phyloP scores from a whole-genome alignment of 768 basidiomycete species.

The Galerina sulciceps region DNA sequence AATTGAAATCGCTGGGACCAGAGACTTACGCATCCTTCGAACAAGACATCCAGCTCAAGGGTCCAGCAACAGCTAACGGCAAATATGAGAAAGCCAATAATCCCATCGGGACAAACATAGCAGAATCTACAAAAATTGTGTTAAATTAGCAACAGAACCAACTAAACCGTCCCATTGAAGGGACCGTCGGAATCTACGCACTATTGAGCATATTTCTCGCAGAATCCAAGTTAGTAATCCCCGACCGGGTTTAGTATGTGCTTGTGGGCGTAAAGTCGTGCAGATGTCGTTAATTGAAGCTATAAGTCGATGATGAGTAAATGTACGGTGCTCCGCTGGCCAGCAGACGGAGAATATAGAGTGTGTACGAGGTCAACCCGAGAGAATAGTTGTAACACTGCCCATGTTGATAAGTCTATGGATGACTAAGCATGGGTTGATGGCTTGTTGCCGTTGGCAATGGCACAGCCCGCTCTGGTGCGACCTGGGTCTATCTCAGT shows the following conservation, averaged over 20 bases:
- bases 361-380: slow-evolving; percentile 29
- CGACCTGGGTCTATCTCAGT: no score
- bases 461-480: no score
- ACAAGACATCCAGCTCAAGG: slow-evolving; percentile 26
- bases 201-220: slow-evolving; percentile 15
- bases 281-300: slow-evolving; percentile 11
- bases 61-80: slow-evolving; percentile 25
- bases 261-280: slow-evolving; percentile 12
- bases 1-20: not conserved
- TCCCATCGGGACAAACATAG: slow-evolving; percentile 16
- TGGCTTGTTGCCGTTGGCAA: not conserved
- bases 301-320: not conserved
- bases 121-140: slow-evolving; percentile 16
- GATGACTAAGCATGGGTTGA: slow-evolving; percentile 13
- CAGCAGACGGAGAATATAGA: slow-evolving; percentile 32
- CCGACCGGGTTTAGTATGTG: not conserved
- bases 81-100: slow-evolving; percentile 22
- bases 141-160: not conserved
- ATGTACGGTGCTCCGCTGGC: slow-evolving; percentile 27
- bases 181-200: not conserved
- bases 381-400: slow-evolving; percentile 4
- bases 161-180: not conserved
- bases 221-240: slow-evolving; percentile 1
- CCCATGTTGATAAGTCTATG: not conserved
- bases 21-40: slow-evolving; percentile 26